phyloP scores from a whole-genome alignment of 1,284 basidiomycete species.

The Sanghuangporus baumii region DNA sequence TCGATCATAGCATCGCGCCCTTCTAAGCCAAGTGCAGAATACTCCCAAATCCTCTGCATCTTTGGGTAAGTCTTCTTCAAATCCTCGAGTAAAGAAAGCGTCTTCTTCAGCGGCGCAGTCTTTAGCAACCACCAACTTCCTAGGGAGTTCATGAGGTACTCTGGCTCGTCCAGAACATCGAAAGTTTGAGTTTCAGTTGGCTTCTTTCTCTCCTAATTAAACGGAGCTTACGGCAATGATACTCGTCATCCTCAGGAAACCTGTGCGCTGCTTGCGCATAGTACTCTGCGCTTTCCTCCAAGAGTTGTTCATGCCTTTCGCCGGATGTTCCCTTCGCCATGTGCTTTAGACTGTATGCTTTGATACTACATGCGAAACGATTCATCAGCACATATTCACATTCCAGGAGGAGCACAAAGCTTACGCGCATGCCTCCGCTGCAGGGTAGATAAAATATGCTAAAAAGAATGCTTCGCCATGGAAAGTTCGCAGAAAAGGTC shows the following conservation, averaged over 20 bases:
- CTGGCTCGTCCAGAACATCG: neutral
- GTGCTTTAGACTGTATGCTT: conserved; percentile 6
- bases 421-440: conserved; percentile 12
- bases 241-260: conserved; percentile 18
- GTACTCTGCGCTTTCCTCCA: conserved; percentile 6
- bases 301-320: neutral
- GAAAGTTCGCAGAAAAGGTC: neutral
- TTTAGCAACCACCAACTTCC: neutral
- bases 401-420: neutral
- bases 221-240: conserved; percentile 10
- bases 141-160: neutral
- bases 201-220: neutral
- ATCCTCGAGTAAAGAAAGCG: neutral
- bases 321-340: conserved; percentile 1
- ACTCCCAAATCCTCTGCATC: conserved; percentile 25
- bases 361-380: neutral
- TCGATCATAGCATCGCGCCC: conserved; percentile 5
- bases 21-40: conserved; percentile 19
- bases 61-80: conserved; percentile 17
- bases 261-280: conserved; percentile 13
- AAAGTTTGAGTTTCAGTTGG: neutral
- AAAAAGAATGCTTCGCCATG: conserved; percentile 4
- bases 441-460: conserved; percentile 12
- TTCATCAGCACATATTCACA: neutral
- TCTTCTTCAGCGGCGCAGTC: neutral